Conservation (phyloP, 805 yeast species). For the Metschnikowia gruessii region DNA sequence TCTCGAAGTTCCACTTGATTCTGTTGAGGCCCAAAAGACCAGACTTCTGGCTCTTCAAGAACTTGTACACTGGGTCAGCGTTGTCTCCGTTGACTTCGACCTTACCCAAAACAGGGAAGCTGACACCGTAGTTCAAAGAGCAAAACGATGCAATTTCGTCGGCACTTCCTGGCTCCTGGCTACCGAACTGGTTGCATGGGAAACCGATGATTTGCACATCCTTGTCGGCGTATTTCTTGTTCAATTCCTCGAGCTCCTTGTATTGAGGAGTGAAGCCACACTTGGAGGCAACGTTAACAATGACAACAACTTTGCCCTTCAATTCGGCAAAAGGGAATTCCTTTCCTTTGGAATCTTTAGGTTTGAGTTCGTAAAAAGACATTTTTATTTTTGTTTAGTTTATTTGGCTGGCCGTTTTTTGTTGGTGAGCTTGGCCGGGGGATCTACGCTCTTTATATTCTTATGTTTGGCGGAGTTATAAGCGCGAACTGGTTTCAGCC, state of each 20-base stretch:
- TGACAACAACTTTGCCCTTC: conserved; percentile 75
- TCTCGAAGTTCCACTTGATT: conserved; percentile 46
- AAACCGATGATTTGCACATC: conserved; percentile 40
- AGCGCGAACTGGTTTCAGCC: no score
- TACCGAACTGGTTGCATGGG: conserved; percentile 45
- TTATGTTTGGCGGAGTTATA: no score
- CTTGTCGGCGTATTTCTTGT: conserved; percentile 38
- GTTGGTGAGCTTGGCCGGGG: background rate
- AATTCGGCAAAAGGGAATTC: conserved; percentile 58
- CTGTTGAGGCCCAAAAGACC: conserved; percentile 45
- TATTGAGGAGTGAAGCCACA: conserved; percentile 47
- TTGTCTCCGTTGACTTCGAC: conserved; percentile 84
- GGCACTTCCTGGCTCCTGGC: conserved; percentile 41
- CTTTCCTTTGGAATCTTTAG: conserved; percentile 58
- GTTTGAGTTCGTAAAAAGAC: conserved; percentile 68
- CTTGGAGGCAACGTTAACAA: conserved; percentile 87
- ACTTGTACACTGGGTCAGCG: conserved; percentile 78
- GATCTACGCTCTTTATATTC: background rate
- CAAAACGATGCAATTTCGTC: conserved; percentile 74
- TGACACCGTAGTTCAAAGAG: conserved; percentile 78
- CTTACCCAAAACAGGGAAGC: conserved; percentile 85
- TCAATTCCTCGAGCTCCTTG: conserved; percentile 40
- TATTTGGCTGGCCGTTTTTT: background rate
- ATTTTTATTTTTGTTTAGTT: conserved; percentile 22
- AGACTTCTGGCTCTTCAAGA: conserved; percentile 59